A percentile compares a stretch with the other conserved stretches of the same genome.
phyloP scores from a whole-genome alignment of 2,329 filamentous ascomycete species.

The Capronia coronata region DNA sequence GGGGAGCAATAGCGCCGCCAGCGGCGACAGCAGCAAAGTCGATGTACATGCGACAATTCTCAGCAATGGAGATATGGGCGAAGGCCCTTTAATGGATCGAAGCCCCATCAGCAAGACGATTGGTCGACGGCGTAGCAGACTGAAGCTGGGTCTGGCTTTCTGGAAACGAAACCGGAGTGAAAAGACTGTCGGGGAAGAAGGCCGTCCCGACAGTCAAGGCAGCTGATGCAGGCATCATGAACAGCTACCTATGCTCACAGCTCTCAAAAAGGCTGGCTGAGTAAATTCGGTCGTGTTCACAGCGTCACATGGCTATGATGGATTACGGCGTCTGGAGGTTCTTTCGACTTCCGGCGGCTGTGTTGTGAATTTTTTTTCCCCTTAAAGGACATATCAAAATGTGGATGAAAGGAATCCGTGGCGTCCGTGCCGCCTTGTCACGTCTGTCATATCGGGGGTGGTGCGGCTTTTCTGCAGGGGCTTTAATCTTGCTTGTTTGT shows the following conservation, averaged over 20 bases:
- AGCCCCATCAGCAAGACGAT: slow-evolving; percentile 23
- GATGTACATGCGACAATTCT: slow-evolving; percentile 25
- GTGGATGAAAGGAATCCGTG: no score
- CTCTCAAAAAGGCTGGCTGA: background rate
- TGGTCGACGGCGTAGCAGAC: slow-evolving; percentile 22
- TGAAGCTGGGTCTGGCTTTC: slow-evolving; percentile 25
- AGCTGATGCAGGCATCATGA: slow-evolving; percentile 9
- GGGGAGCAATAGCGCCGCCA: slow-evolving; percentile 25
- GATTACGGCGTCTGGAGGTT: background rate
- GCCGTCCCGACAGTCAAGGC: slow-evolving; percentile 15
- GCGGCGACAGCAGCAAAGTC: slow-evolving; percentile 25
- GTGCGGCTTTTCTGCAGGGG: background rate
- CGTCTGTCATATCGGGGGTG: background rate
- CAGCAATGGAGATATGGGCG: slow-evolving; percentile 23
- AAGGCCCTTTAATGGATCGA: slow-evolving; percentile 14
- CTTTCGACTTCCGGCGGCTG: background rate
- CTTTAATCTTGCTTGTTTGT: background rate
- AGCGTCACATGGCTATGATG: no score
- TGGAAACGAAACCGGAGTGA: slow-evolving; percentile 26
- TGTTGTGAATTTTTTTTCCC: background rate
- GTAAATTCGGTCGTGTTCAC: no score
- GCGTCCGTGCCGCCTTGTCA: no score
- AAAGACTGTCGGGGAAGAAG: slow-evolving; percentile 12
- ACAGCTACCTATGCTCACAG: background rate
- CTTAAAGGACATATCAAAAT: no score